Conservation (phyloP, 1,139 yeast species). For the Taphrina deformans region DNA sequence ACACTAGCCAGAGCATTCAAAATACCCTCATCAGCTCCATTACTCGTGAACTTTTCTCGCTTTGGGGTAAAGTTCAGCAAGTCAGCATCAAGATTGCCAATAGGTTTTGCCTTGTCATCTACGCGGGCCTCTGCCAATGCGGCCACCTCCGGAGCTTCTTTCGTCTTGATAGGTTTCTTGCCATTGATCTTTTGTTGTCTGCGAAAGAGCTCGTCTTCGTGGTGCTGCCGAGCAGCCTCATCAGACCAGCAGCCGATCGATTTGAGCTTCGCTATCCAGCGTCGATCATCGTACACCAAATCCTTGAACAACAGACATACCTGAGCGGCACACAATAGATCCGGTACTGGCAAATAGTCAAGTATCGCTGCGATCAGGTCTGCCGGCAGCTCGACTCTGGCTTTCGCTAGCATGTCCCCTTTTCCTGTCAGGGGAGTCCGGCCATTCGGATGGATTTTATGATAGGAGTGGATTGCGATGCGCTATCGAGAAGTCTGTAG, state of each 20-base stretch:
- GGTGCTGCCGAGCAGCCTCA: conserved; percentile 37
- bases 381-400: conserved; percentile 20
- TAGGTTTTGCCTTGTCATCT: conserved; percentile 13
- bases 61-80: neutral
- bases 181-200: conserved; percentile 35
- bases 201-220: conserved; percentile 36
- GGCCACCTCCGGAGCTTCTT: conserved; percentile 15
- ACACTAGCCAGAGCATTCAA: conserved; percentile 44
- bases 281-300: conserved; percentile 44
- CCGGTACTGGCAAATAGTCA: conserved; percentile 42
- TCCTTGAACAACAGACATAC: conserved; percentile 48
- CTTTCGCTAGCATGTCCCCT: neutral
- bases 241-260: conserved; percentile 55
- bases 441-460: neutral
- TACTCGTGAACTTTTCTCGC: neutral
- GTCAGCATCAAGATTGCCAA: neutral
- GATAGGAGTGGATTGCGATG: neutral
- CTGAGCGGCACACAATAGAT: conserved; percentile 42
- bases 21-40: neutral
- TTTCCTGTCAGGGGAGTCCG: neutral
- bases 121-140: conserved; percentile 39
- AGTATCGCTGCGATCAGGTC: conserved; percentile 32
- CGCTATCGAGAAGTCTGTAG: no score
- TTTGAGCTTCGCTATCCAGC: conserved; percentile 58
- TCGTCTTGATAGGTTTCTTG: conserved; percentile 37